Percentiles rank a stretch among this genome's conserved stretches.
phyloP scores from a whole-genome alignment of 345 rosid species.

The Arabis alpina region DNA sequence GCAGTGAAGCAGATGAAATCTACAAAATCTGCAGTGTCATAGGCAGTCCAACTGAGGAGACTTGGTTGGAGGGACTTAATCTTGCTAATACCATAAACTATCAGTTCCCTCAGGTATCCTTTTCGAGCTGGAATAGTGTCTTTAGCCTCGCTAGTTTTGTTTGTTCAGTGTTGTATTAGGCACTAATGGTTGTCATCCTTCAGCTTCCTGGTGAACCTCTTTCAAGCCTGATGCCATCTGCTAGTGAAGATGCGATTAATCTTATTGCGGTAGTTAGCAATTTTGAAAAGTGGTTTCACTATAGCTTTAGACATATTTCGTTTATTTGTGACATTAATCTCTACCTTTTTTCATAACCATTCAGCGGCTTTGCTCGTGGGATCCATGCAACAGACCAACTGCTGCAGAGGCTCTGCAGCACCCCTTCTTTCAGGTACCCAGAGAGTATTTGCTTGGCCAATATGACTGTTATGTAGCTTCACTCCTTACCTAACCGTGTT shows the following conservation, averaged over 20 bases:
- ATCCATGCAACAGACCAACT: constrained; percentile 89
- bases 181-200: constrained; percentile 33
- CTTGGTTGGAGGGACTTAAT: constrained; percentile 86
- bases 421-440: constrained; percentile 85
- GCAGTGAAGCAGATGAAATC: constrained; percentile 98
- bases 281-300: background rate
- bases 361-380: constrained; percentile 95
- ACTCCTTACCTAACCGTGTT: constrained; percentile 7
- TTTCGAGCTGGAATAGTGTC: background rate
- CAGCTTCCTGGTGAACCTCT: constrained; percentile 71
- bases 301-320: background rate
- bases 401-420: constrained; percentile 90
- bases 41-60: constrained; percentile 76
- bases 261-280: constrained; percentile 57
- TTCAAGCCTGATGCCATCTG: constrained; percentile 67
- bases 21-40: constrained; percentile 87
- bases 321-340: constrained; percentile 1
- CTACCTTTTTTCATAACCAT: constrained; percentile 32
- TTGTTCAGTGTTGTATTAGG: background rate
- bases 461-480: background rate
- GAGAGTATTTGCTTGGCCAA: background rate
- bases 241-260: constrained; percentile 70
- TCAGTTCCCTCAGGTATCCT: constrained; percentile 74
- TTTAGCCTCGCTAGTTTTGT: background rate
- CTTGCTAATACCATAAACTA: constrained; percentile 82